Conservation (phyloP, 495 filamentous ascomycete genomes). For the Immersiella caudata region DNA sequence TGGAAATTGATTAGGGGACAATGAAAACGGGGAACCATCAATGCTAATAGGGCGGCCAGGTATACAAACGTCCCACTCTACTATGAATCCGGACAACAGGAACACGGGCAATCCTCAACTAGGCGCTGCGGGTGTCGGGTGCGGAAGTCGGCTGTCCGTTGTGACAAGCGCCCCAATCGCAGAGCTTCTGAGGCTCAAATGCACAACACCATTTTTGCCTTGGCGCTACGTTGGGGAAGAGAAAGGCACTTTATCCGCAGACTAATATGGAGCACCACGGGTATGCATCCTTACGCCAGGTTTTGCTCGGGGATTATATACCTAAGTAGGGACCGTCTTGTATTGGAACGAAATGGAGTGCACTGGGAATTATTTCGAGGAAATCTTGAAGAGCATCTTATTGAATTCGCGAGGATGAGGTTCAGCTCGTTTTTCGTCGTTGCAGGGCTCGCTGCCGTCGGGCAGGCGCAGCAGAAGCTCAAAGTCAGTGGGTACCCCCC, state of each 20-base stretch:
- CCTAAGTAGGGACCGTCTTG: neutral
- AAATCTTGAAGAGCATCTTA: neutral
- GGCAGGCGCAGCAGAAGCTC: constrained; percentile 23
- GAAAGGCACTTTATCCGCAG: neutral
- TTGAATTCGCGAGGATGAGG: constrained; percentile 22
- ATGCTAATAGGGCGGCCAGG: too few relatives aligned
- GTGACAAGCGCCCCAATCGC: constrained; percentile 16
- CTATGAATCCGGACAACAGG: neutral
- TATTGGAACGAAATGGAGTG: neutral
- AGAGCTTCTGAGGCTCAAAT: neutral
- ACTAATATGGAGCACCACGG: neutral
- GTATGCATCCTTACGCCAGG: neutral
- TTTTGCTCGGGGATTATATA: neutral
- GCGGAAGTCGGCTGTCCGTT: constrained; percentile 6
- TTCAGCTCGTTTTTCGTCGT: constrained; percentile 7
- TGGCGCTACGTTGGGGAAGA: neutral
- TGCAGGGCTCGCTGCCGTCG: constrained; percentile 23
- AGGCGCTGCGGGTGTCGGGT: neutral
- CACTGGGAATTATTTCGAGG: neutral
- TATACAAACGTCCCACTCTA: too few relatives aligned
- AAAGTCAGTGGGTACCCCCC: constrained; percentile 27
- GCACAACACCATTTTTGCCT: neutral
- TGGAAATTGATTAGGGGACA: too few relatives aligned
- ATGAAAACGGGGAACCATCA: too few relatives aligned
- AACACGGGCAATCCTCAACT: neutral